Percentiles rank a stretch among this genome's conserved stretches.
phyloP scores from a whole-genome alignment of 495 filamentous ascomycete genomes.

The Beverwykella pulmonaria region DNA sequence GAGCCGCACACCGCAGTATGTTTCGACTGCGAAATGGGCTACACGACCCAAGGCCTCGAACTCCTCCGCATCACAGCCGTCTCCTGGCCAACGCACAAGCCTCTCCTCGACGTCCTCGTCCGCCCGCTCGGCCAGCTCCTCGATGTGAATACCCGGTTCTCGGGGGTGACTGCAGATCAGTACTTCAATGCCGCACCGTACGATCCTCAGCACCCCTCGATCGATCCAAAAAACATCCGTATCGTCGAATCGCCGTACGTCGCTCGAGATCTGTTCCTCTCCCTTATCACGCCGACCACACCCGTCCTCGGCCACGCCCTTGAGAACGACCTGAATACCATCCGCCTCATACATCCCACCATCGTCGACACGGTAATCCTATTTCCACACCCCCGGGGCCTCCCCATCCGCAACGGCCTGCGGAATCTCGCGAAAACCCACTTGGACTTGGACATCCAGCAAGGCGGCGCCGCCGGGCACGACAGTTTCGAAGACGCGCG shows the following conservation, averaged over 20 bases:
- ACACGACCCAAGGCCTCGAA: slow-evolving; percentile 83
- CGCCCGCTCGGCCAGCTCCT: slow-evolving; percentile 79
- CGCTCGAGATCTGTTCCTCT: slow-evolving; percentile 74
- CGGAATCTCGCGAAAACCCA: slow-evolving; percentile 65
- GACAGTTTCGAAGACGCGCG: slow-evolving; percentile 87
- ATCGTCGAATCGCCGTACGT: slow-evolving; percentile 70
- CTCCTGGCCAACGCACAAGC: slow-evolving; percentile 77
- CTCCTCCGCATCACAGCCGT: slow-evolving; percentile 85
- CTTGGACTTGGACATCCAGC: slow-evolving; percentile 77
- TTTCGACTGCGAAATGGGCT: slow-evolving; percentile 98
- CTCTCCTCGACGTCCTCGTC: slow-evolving; percentile 82
- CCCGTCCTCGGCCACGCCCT: slow-evolving; percentile 90
- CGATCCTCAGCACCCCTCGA: slow-evolving; percentile 36
- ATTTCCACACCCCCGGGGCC: slow-evolving; percentile 72
- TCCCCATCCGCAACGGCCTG: slow-evolving; percentile 76
- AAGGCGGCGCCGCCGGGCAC: slow-evolving; percentile 64
- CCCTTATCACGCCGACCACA: slow-evolving; percentile 68
- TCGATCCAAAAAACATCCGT: slow-evolving; percentile 52
- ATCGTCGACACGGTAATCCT: slow-evolving; percentile 86
- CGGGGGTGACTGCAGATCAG: slow-evolving; percentile 76
- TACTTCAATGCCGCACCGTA: slow-evolving; percentile 69
- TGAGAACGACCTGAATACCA: slow-evolving; percentile 88
- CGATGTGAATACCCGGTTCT: slow-evolving; percentile 88
- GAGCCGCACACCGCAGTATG: slow-evolving; percentile 58
- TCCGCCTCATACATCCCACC: slow-evolving; percentile 78